Base-by-base conservation (phyloP, 257 asterid species). In the Eucommia ulmoides region DNA sequence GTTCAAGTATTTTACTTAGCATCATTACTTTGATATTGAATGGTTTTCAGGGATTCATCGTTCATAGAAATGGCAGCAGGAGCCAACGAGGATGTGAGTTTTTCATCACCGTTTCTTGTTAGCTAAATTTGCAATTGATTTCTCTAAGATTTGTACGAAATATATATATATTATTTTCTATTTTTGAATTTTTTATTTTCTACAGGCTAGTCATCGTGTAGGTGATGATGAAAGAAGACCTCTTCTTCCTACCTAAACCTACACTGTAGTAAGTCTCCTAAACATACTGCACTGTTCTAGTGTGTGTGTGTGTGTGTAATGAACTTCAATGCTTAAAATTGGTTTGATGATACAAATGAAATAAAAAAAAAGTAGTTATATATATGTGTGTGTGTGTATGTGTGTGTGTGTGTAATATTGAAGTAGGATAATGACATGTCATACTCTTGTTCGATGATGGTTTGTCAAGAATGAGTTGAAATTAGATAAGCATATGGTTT, bases 61-160 rank as follows among this genome's bases (percentile, higher is more conserved):
- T 79, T 91, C 67, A 63, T 91, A 58, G 69, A 87, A 53, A 81
- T 91, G 76, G 74, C 94, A 17, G 94, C 99, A 21, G 97, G 94
- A 38, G 95, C 96, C 24, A 73, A 79, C 57, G 93, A 87, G 38
- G 97, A 91, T 69, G 98, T 56, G 55, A 51, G 38, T 44, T 21
- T 17, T 23, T 55, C 10, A 18, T 18, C 48, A 42, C 9, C 3
- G 8, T 18, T 10, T 42, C 48, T 42, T 42, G 20, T 42, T 16
- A 1, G n/a, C 8, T 16, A 16, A 18, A 15, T 16, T 6, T 3
- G 15, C 3, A 3, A 22, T 14, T 21, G 18, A 19, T 41, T 16
- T 52, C 4, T 35, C 7, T 10, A 3, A 8, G 11, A 22, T 22
- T 41, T 15, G 45, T 17, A 17, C 45, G 54, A 45, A 22, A 22